A percentile compares a stretch with the other conserved stretches of the same genome.
phyloP scores from a whole-genome alignment of 2,329 filamentous ascomycete species.

The Tympanopsis confertula region DNA sequence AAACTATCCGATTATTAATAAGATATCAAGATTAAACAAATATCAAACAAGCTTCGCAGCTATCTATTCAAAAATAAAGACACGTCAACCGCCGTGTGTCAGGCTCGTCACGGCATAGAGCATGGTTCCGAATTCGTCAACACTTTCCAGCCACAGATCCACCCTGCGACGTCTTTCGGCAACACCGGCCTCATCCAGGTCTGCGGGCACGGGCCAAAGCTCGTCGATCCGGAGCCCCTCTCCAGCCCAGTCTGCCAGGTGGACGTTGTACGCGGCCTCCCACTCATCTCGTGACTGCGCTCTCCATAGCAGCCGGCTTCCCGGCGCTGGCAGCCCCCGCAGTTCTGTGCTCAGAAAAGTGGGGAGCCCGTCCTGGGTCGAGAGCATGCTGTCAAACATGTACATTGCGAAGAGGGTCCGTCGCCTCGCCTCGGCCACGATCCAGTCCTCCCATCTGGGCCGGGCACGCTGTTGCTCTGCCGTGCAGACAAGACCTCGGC shows the following conservation, averaged over 20 bases:
- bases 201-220: conserved; percentile 29
- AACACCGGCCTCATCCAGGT: conserved; percentile 16
- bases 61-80: too few relatives aligned
- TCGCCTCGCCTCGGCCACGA: conserved; percentile 37
- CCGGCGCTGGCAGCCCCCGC: conserved; percentile 26
- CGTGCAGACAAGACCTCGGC: conserved; percentile 27
- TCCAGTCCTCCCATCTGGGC: conserved; percentile 40
- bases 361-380: conserved; percentile 26
- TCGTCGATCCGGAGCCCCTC: conserved; percentile 32
- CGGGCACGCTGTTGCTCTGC: conserved; percentile 24
- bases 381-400: conserved; percentile 36
- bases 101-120: conserved; percentile 33
- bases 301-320: conserved; percentile 29
- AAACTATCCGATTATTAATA: too few relatives aligned
- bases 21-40: too few relatives aligned
- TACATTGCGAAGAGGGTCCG: conserved; percentile 39
- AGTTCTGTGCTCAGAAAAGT: conserved; percentile 37
- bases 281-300: conserved; percentile 22
- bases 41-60: too few relatives aligned
- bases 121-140: conserved; percentile 43
- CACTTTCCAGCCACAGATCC: conserved; percentile 33
- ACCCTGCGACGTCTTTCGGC: conserved; percentile 21
- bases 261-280: conserved; percentile 27
- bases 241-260: conserved; percentile 28
- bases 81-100: conserved; percentile 27